Conservation (phyloP, 805 yeast genomes). For the Candida cerambycidarum region DNA sequence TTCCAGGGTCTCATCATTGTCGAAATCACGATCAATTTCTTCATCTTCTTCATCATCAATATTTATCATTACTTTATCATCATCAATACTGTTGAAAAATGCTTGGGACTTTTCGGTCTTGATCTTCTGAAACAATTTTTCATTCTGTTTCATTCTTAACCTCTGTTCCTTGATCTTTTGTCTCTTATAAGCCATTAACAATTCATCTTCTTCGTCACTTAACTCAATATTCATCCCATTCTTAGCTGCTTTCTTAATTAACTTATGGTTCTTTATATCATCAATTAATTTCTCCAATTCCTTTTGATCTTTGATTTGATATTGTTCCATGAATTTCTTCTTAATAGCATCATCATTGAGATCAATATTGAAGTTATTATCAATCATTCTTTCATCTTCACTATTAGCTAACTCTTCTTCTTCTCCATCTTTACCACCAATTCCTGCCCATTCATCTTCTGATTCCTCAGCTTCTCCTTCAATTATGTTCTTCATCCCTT, state of each 20-base stretch:
- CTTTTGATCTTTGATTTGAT: constrained; percentile 59
- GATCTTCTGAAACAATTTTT: constrained; percentile 42
- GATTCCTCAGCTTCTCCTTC: constrained; percentile 88
- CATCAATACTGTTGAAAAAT: constrained; percentile 49
- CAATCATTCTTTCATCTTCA: constrained; percentile 77
- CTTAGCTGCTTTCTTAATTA: constrained; percentile 48
- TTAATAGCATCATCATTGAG: constrained; percentile 60
- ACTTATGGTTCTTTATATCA: constrained; percentile 71
- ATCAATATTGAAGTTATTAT: constrained; percentile 60
- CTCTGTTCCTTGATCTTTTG: constrained; percentile 48
- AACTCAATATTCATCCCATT: constrained; percentile 59
- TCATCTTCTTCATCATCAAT: constrained; percentile 20
- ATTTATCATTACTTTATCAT: constrained; percentile 17
- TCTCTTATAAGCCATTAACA: constrained; percentile 45
- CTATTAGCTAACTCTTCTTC: constrained; percentile 56
- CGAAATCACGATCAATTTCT: constrained; percentile 22
- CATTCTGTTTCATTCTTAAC: constrained; percentile 47
- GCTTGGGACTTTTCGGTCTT: constrained; percentile 61
- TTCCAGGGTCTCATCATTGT: constrained; percentile 17
- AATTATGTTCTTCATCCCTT: constrained; percentile 58
- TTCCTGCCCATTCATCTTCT: constrained; percentile 84
- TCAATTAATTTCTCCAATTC: constrained; percentile 65
- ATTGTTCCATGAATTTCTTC: constrained; percentile 56
- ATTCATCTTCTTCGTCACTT: constrained; percentile 74
- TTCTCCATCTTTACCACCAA: constrained; percentile 73